Base-by-base conservation (phyloP, 345 rosid genomes). In the Anastatica hierochuntica region DNA sequence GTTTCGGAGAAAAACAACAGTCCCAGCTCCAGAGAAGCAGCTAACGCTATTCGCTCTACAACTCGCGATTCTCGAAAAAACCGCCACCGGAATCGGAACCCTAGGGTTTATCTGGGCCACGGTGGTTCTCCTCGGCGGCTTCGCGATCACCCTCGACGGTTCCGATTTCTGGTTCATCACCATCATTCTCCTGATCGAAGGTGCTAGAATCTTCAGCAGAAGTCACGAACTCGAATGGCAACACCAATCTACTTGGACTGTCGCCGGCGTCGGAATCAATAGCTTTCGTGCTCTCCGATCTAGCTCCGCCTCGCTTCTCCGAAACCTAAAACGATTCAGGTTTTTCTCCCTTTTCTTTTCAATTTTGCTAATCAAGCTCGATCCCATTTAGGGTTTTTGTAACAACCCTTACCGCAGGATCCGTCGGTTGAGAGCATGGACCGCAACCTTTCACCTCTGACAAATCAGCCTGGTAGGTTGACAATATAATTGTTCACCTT, bases 71-170 rank as follows among this genome's bases (percentile, higher is more conserved):
- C 72, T 86, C 0, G 97, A 90, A 72, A 90, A 90, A 74, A 67
- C 83, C 2, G 97, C 96, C 0, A 86, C 94, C 2, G 84, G 90
- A 6, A 67, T 90, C 1, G 97, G 95, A 51, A 77, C 97, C 13
- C 94, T 90, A 0, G 97, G 97, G 6, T 90, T 90, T 51, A 84
- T 86, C 71, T 86, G 97, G 97, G 97, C 95, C 4, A 90, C 97
- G 1, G 95, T 90, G 30, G 96, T 90, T 54, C 95, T 86, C 13
- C 80, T 90, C 0, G 97, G 96, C 2, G 97, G 97, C 13, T 86
- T 90, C 41, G 97, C 97, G 2, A 90, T 90, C 67, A 80, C 88
- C 7, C 72, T 90, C 50, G 96, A 90, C 52, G 71, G 72, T 33
- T 77, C 88, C 6, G 97, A 90, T 69, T 90, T 90, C 64, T 90